Base-by-base conservation (phyloP, 225 moss, liverwort and hornwort genomes). In the Climacium dendroides region DNA sequence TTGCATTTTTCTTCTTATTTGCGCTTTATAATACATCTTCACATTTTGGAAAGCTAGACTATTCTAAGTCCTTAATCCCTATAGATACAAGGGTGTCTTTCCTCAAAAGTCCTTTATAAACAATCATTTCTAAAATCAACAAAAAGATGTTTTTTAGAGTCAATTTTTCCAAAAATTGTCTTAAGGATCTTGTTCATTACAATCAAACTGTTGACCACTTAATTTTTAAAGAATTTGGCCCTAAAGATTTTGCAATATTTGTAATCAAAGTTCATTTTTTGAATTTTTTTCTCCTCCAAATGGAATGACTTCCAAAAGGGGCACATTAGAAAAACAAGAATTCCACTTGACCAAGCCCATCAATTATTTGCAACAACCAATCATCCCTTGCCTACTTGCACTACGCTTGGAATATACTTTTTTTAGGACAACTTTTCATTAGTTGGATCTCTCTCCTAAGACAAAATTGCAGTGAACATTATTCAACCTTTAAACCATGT, bases 281-380 rank as follows among this genome's bases (percentile, higher is more conserved):
- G 9, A 15, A n/a, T 19, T 11, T 22, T 1, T 15, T 15, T 43
- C 2, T 26, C 5, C 9, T 69, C 25, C 0, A 14, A 1, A 14
- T 0, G 0, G 1, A 39, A 41, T 70, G 70, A 70, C 7, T 70
- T 70, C 3, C 0, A 5, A 43, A 3, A 9, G 9, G 3, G 3
- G 20, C 34, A 50, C 5, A 50, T 8, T 50, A 32, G 5, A 1
- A 74, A 32, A 47, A 34, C 23, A 50, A 74, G 0, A 48, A 11
- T 32, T 74, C 20, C 50, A 32, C 20, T 47, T 19, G 11, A 74
- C 13, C 8, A 74, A 50, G 13, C 0, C 7, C 20, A 74, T 34
- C 12, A 50, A 20, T 2, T 30, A 50, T 74, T 7, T 34, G 4
- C 8, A 20, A 74, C 12, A 22, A 32, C 9, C 13, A 47, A 30